Conservation (phyloP, 1,139 yeast species). For the Saccharomyces hybrid region DNA sequence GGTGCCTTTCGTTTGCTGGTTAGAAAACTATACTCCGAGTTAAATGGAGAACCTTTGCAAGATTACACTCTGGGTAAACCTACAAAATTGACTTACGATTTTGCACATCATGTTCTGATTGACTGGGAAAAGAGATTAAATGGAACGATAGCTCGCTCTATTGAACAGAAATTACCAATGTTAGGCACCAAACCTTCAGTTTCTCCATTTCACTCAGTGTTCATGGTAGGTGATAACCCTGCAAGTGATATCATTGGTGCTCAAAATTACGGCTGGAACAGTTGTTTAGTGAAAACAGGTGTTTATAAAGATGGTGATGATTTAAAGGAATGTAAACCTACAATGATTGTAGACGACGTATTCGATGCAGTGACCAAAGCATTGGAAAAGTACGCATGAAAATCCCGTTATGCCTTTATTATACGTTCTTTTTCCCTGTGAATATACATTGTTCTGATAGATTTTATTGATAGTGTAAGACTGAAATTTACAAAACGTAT, state of each 20-base stretch:
- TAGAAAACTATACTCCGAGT: slow-evolving; percentile 54
- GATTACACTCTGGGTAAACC: slow-evolving; percentile 81
- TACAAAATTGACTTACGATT: slow-evolving; percentile 69
- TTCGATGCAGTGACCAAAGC: slow-evolving; percentile 33
- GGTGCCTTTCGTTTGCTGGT: slow-evolving; percentile 73
- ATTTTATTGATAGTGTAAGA: background rate
- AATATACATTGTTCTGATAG: background rate
- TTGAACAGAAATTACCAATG: slow-evolving; percentile 17
- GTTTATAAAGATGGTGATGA: slow-evolving; percentile 68
- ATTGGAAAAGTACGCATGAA: slow-evolving; percentile 15
- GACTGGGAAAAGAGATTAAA: slow-evolving; percentile 46
- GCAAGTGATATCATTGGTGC: slow-evolving; percentile 90
- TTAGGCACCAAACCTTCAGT: slow-evolving; percentile 20
- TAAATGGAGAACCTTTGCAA: slow-evolving; percentile 47
- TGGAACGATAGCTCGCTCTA: slow-evolving; percentile 14
- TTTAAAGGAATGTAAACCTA: slow-evolving; percentile 35
- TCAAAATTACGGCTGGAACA: slow-evolving; percentile 78
- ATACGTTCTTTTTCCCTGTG: too few relatives aligned
- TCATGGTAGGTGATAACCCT: slow-evolving; percentile 97
- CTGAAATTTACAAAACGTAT: background rate
- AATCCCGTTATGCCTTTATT: background rate
- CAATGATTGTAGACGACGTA: slow-evolving; percentile 35
- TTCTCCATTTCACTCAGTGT: slow-evolving; percentile 46
- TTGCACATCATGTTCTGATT: slow-evolving; percentile 64
- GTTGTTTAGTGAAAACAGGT: slow-evolving; percentile 78